Evolutionary conservation across 2,329 filamentous ascomycete species (phyloP), one percentile per base, ranked within the genome.

Genomic region (Colletotrichum liriopes): DNA sequence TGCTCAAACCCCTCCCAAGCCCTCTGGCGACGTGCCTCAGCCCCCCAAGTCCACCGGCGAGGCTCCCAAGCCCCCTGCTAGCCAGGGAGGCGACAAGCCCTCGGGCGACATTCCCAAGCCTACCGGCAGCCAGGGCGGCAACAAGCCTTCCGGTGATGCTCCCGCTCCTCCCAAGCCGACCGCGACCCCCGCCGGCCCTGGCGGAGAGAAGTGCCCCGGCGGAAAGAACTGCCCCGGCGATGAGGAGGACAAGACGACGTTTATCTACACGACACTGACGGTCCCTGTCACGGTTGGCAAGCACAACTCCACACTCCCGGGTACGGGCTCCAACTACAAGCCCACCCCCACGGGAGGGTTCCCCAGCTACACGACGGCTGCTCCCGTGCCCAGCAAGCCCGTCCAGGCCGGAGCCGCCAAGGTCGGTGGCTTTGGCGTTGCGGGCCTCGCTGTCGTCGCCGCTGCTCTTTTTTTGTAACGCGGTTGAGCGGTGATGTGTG

Each of bases 11-110:
- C 39, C 62, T 26, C 29, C 62, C 7, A 55, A 43, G 45, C 59
- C 72, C 35, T 67, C 70, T 9, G 56, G 77, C 26, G 79, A 75
- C 9, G 76, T 78, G 45, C 76, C 79, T 11, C 78, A 84, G 77
- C 87, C 85, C 11, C 67, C 67, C 18, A 71, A 67, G 63, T 11
- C 63, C n/a, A 58, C 67, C 32, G 43, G 29, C 1, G 39, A 55
- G 20, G 58, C n/a, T 37, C 12, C 51, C 14, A 54, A 56, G 20
- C 51, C 49, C 12, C 23, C 49, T 6, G 39, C n/a, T 3, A 56
- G 62, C 62, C 51, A 56, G 32, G 51, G 23, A 32, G 47, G n/a
- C 2, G 35, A 41, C 3, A 52, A 63, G 18, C 43, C 59, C 6
- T 49, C 59, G 3, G 59, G 59, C 18, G 59, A 61, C 8, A 16